Base-by-base conservation (phyloP, 768 basidiomycete species). In the Punctularia strigosozonata region DNA sequence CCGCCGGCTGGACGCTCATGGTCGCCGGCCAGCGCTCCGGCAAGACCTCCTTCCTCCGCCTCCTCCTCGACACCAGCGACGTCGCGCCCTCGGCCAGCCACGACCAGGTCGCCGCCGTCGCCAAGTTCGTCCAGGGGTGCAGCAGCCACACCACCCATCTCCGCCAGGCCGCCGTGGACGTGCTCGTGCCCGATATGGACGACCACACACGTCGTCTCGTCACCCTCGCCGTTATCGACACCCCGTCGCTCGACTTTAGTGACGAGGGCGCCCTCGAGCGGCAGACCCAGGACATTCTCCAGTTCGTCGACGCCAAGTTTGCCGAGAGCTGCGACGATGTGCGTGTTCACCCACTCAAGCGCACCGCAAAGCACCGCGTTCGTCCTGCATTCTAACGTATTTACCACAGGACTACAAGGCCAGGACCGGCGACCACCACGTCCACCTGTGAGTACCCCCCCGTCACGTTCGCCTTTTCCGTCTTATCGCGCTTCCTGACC, bases 1-100 rank as follows among this genome's bases (percentile, higher is more conserved):
- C 59, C 64, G 65, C 52, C 51, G 62, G 63, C 25, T 72, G 73
- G 64, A 78, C 79, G 49, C 64, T 88, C 58, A 80, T 88, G 64
- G 83, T 85, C 53, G 85, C 84, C 42, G 85, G 85, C 37, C 77
- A 74, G 55, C 68, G 79, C 62, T 78, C 80, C 62, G 82, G 83
- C 61, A 90, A 90, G 71, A 86, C 85, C 18, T 80, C 83, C 44
- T 83, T 90, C 53, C 78, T 88, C 53, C 76, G 84, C 41, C 80
- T 88, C 51, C 69, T 90, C 47, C 73, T 88, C 58, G 84, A 87
- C 66, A 85, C 87, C 46, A 72, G 72, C 64, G 64, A 72, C 54
- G 65, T 88, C 51, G 71, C 82, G 12, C 62, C 69, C 28, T 55
- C 64, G 17, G 71, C 75, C 39, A 66, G 73, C 35, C 77, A 75